phyloP scores from a whole-genome alignment of 2,329 filamentous ascomycete species.

The Pleurostoma richardsiae region DNA sequence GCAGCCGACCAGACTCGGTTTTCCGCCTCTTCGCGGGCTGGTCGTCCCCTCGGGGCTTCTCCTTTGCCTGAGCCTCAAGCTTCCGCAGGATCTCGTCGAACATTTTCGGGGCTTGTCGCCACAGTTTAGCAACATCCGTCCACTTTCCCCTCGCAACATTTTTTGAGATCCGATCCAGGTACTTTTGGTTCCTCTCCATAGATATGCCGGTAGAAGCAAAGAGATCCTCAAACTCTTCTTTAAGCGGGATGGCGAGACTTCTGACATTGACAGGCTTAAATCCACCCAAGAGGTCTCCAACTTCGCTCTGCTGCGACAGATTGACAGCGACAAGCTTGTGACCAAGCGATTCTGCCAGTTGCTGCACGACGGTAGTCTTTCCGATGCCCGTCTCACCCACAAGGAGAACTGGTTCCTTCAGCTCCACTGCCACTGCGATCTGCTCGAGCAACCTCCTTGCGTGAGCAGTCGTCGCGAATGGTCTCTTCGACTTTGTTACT shows the following conservation, averaged over 20 bases:
- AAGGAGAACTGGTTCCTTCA: conserved; percentile 83
- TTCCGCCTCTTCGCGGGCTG: conserved; percentile 68
- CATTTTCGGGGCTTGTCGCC: conserved; percentile 85
- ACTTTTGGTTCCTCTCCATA: conserved; percentile 79
- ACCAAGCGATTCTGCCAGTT: conserved; percentile 77
- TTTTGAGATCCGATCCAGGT: conserved; percentile 75
- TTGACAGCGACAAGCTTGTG: conserved; percentile 91
- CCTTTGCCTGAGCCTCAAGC: conserved; percentile 38
- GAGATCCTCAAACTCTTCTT: conserved; percentile 89
- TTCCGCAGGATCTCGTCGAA: conserved; percentile 66
- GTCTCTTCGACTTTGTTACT: conserved; percentile 48
- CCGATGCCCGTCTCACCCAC: conserved; percentile 99
- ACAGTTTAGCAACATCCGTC: conserved; percentile 78
- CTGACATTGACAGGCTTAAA: conserved; percentile 95
- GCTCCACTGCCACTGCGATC: conserved; percentile 74
- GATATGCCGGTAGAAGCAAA: conserved; percentile 85
- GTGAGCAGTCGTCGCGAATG: conserved; percentile 85
- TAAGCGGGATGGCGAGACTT: conserved; percentile 80
- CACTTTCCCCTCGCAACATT: conserved; percentile 79
- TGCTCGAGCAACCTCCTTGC: conserved; percentile 83
- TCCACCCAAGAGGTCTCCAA: conserved; percentile 88
- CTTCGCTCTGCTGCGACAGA: conserved; percentile 95
- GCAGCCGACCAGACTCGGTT: conserved; percentile 58
- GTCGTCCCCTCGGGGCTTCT: conserved; percentile 26
- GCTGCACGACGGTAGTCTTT: conserved; percentile 94